These are phyloP conservation scores for Ailanthus altissimus DNA, from an alignment of 345 rosid species.

Conservation along the genomic window DNA sequence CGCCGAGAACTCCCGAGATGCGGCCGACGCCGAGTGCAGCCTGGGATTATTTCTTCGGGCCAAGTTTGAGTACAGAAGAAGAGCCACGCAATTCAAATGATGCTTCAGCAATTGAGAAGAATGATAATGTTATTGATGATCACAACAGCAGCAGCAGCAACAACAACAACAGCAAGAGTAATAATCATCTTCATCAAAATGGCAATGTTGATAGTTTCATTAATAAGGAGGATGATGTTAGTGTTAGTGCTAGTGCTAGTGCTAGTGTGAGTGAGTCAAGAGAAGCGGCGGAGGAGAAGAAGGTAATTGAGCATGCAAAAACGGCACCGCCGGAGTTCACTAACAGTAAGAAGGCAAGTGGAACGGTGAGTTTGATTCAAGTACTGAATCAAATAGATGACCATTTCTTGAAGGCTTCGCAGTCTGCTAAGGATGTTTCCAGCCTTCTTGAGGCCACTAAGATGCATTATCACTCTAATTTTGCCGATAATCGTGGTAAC, in stretches of 20 bases:
- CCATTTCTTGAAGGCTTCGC: constrained; percentile 78
- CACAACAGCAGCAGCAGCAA: no score
- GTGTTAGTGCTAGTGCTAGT: not conserved
- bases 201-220: not conserved
- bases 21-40: constrained; percentile 35
- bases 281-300: constrained; percentile 41
- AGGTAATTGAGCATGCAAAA: constrained; percentile 56
- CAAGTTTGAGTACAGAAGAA: constrained; percentile 51
- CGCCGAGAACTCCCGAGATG: constrained; percentile 39
- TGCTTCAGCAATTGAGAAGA: not conserved
- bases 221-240: not conserved
- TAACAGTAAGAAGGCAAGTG: constrained; percentile 31
- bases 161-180: no score
- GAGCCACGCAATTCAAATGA: constrained; percentile 4
- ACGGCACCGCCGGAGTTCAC: constrained; percentile 60
- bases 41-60: constrained; percentile 74
- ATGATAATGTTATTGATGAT: constrained; percentile 19
- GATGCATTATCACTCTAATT: constrained; percentile 92
- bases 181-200: no score
- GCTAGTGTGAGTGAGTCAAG: constrained; percentile 45
- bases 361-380: constrained; percentile 59
- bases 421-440: constrained; percentile 80
- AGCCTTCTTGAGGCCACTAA: constrained; percentile 90
- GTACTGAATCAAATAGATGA: constrained; percentile 75
- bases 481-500: constrained; percentile 84